Conservation (phyloP, 768 basidiomycete genomes). For the Guyanaporus albipodus region DNA sequence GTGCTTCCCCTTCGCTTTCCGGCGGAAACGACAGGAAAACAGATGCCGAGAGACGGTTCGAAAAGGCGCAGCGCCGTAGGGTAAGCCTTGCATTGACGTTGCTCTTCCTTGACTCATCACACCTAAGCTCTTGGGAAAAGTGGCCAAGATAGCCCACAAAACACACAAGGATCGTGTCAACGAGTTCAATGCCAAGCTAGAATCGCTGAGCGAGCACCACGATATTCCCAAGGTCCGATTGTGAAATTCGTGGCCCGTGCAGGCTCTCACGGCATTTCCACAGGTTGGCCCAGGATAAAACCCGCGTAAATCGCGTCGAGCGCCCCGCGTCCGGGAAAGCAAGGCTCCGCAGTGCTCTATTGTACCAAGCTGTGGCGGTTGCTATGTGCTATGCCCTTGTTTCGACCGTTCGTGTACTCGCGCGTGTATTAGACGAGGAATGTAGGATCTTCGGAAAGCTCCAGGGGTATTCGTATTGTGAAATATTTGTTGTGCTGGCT, state of each 20-base stretch:
- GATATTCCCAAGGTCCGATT: slow-evolving; percentile 82
- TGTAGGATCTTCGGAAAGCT: slow-evolving; percentile 25
- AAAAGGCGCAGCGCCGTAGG: slow-evolving; percentile 78
- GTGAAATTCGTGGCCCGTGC: slow-evolving; percentile 26
- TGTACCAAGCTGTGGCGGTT: slow-evolving; percentile 17
- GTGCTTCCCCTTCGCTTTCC: slow-evolving; percentile 56
- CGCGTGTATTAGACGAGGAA: slow-evolving; percentile 16
- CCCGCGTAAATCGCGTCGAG: slow-evolving; percentile 29
- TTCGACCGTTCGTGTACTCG: slow-evolving; percentile 21
- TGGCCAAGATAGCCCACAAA: slow-evolving; percentile 73
- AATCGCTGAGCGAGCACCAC: slow-evolving; percentile 87
- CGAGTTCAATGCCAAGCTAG: slow-evolving; percentile 85
- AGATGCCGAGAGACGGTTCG: slow-evolving; percentile 84
- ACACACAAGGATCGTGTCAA: slow-evolving; percentile 93
- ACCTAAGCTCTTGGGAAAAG: slow-evolving; percentile 64
- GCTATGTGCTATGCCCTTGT: slow-evolving; percentile 14
- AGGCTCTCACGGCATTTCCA: slow-evolving; percentile 23
- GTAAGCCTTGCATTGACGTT: slow-evolving; percentile 41
- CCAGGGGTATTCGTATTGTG: slow-evolving; percentile 30
- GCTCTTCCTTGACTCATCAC: slow-evolving; percentile 6
- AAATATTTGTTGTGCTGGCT: slow-evolving; percentile 32
- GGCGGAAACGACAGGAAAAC: slow-evolving; percentile 60
- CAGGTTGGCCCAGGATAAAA: slow-evolving; percentile 87
- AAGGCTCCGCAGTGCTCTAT: slow-evolving; percentile 9
- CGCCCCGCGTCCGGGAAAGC: slow-evolving; percentile 13